Base-by-base conservation (phyloP, 2,329 filamentous ascomycete genomes). In the Fonsecaea pedrosoi region DNA sequence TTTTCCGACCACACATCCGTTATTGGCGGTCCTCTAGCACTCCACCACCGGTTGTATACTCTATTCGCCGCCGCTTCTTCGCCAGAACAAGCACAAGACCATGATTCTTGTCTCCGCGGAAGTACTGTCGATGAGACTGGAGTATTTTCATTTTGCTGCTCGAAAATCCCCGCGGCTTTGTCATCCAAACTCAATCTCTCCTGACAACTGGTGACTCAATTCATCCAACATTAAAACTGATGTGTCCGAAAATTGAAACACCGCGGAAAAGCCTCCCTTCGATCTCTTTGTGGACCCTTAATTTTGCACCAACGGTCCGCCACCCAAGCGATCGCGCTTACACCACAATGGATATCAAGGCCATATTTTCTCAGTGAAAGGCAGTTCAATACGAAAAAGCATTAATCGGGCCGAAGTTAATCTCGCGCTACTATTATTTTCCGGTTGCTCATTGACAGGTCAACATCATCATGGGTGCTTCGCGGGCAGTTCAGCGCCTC, bases 401-500 rank as follows among this genome's bases (percentile, higher is more conserved):
- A 13, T 30, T 21, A 13, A 50, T 15, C 5, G 21, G 21, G 8
- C 5, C 15, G 21, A 50, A 30, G 12, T 18, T 21, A 50, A 30
- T 9, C 21, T 25, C 30, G 9, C 12, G 4, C 30, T 32, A 30
- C 25, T 9, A 10, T 1, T 13, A 30, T 4, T 13, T 50, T 8
- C 12, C 45, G 25, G 18, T 30, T 50, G 7, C 45, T 13, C 48
- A n/a, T 30, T 15, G 15, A 18, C 9, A 38, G 8, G 32, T 15
- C 34, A 15, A 30, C 4, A 37, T n/a, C 50, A 35, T 45, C 50
- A 62, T 62, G 60, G 13, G 35, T 35, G 25, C 53, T 40, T 8
- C 60, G 4, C 60, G 18, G 38, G 60, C 60, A 34, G 54, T 62
- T n/a, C 50, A 55, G 34, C 18, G 21, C 30, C 60, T 62, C 32